These are phyloP conservation scores for Perilla frutescens DNA, from an alignment of 257 asterid genomes.

Conservation along the genomic window DNA sequence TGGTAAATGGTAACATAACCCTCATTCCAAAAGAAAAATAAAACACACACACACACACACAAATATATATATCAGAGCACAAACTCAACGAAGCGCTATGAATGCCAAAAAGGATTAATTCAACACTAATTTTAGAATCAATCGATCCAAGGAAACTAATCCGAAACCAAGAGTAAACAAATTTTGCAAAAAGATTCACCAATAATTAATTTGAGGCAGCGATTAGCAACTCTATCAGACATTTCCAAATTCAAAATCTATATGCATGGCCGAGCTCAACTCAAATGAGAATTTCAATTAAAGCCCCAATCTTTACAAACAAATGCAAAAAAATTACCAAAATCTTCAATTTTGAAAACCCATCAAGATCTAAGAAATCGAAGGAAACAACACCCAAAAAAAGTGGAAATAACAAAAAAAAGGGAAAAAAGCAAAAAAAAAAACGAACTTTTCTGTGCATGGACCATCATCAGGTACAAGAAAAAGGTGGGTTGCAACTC, in stretches of 20 bases:
- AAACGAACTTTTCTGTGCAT: conserved; percentile 33
- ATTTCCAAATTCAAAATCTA: conserved; percentile 27
- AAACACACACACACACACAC: not conserved
- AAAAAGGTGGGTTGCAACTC: conserved; percentile 29
- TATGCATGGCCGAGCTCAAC: conserved; percentile 35
- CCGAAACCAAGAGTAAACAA: not conserved
- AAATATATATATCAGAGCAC: not conserved
- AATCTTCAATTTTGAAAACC: conserved; percentile 24
- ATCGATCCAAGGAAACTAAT: conserved; percentile 1
- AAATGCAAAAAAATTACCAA: conserved; percentile 19
- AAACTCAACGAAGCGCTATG: not conserved
- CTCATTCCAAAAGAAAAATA: not conserved
- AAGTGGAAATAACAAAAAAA: conserved; percentile 13
- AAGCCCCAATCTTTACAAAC: conserved; percentile 33
- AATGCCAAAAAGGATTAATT: no score
- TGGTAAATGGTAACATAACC: no score
- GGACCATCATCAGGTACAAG: conserved; percentile 39
- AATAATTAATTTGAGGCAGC: conserved; percentile 3
- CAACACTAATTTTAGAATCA: conserved; percentile 6
- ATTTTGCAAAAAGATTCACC: conserved; percentile 18
- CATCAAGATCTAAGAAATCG: conserved; percentile 46
- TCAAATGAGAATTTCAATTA: conserved; percentile 9
- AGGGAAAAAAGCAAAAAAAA: conserved; percentile 1
- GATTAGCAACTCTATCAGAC: conserved; percentile 1
- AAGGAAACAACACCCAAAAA: conserved; percentile 16